phyloP scores from a whole-genome alignment of 2,329 filamentous ascomycete species.

The Neobulgaria alba region DNA sequence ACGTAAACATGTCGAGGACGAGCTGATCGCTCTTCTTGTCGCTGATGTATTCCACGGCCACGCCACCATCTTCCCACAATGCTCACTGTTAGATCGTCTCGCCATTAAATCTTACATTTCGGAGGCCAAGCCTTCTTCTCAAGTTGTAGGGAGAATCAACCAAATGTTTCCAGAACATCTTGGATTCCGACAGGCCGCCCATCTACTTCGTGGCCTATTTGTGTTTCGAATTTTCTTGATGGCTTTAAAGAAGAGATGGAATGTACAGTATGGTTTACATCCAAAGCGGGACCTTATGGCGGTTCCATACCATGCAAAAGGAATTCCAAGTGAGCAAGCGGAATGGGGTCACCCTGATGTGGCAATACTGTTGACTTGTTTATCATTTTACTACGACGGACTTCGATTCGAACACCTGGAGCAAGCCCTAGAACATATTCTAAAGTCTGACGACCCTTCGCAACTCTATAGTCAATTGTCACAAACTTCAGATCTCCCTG shows the following conservation, averaged over 20 bases:
- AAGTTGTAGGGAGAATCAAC: slow-evolving; percentile 20
- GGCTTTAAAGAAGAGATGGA: slow-evolving; percentile 46
- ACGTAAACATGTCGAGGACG: slow-evolving; percentile 31
- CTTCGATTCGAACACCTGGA: slow-evolving; percentile 40
- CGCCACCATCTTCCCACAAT: slow-evolving; percentile 18
- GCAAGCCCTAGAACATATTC: slow-evolving; percentile 40
- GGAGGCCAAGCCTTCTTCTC: slow-evolving; percentile 16
- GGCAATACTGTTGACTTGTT: slow-evolving; percentile 53
- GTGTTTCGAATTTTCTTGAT: slow-evolving; percentile 45
- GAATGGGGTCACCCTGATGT: slow-evolving; percentile 65
- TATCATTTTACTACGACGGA: slow-evolving; percentile 60
- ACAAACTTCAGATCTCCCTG: slow-evolving; percentile 36
- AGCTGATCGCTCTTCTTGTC: slow-evolving; percentile 27
- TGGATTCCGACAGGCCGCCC: slow-evolving; percentile 31
- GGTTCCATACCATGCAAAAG: slow-evolving; percentile 60
- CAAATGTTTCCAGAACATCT: slow-evolving; percentile 29
- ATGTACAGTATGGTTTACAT: slow-evolving; percentile 53
- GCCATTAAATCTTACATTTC: slow-evolving; percentile 24
- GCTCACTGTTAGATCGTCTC: slow-evolving; percentile 20
- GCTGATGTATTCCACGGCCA: slow-evolving; percentile 28
- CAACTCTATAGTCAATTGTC: slow-evolving; percentile 46
- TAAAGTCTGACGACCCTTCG: slow-evolving; percentile 45
- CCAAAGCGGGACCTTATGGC: slow-evolving; percentile 48
- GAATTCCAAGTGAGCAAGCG: slow-evolving; percentile 49
- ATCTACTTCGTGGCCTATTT: slow-evolving; percentile 55